These are phyloP conservation scores for Rhodosorus marinus DNA, from an alignment of 23 red algal genomes.

Conservation along the genomic window DNA sequence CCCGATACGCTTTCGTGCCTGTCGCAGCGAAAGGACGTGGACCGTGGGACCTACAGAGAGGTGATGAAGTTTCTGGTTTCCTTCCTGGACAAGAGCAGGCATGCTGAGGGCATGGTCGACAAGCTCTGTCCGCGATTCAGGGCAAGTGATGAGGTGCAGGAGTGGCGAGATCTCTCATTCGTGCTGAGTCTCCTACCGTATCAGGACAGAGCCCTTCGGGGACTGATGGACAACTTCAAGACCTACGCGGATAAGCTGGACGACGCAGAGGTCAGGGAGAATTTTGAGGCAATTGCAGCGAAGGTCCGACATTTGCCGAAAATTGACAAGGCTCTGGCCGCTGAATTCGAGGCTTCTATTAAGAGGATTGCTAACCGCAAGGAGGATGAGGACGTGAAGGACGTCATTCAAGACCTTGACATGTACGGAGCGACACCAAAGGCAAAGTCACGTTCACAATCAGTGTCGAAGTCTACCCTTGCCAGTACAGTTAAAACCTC, in stretches of 20 bases:
- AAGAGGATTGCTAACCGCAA: too few species aligned
- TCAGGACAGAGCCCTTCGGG: background rate
- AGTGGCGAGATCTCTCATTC: background rate
- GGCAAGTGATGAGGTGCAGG: background rate
- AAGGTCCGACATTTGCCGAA: too few species aligned
- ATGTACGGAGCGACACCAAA: too few species aligned
- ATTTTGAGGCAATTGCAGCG: too few species aligned
- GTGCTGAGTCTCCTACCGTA: background rate
- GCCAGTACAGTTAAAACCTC: too few species aligned
- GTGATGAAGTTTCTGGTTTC: conserved; percentile 57
- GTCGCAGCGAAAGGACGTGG: conserved; percentile 17
- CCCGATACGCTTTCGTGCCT: conserved; percentile 72
- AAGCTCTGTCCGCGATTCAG: conserved; percentile 77
- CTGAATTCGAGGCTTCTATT: too few species aligned
- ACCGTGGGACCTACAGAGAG: conserved; percentile 16
- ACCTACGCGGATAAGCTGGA: background rate
- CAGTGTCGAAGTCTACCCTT: too few species aligned
- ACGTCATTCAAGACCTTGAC: too few species aligned
- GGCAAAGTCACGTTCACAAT: too few species aligned
- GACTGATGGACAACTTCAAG: background rate
- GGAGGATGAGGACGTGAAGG: too few species aligned
- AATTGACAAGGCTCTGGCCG: too few species aligned
- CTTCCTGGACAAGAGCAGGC: conserved; percentile 52
- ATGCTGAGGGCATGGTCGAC: conserved; percentile 55
- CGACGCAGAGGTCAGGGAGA: background rate